Evolutionary conservation across 108 stramenopile genomes (phyloP), one percentile per base, ranked within the genome.

Genomic region (Epithemia pelagica): DNA sequence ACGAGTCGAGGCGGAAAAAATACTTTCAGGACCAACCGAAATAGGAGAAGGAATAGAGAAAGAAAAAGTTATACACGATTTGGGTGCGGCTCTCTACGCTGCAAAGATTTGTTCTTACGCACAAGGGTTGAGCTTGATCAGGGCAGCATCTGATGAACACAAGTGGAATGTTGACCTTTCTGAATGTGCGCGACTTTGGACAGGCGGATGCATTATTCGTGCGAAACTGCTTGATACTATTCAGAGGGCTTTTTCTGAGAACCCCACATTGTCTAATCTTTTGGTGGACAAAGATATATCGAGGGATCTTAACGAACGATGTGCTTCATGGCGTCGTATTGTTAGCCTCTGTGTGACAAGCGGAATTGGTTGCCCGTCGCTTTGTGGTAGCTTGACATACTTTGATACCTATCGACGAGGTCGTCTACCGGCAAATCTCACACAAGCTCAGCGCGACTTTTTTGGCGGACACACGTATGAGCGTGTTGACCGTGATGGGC

Each of bases 381-480:
- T 97, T 59, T 76, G 90, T 61, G 79, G 90, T 0, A 88, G 87
- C n/a, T 82, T 97, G 27, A 86, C 79, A 19, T 95, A 95, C 80
- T 95, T 91, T 65, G 96, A 97, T 77, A 70, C 85, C 37, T 95
- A 90, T 79, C 84, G 95, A 52, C 69, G 78, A 31, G 76, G 62
- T n/a, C 71, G 65, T 20, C 75, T 95, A 46, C 92, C 94, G 0
- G 87, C 94, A 22, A 83, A 89, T 66, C 76, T 96, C 2, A 90
- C 86, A 29, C 96, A 95, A 73, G 96, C 95, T 1, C 95, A 96
- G 72, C 80, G 96, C 7, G 95, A 97, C 70, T 97, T 89, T 72
- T 97, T 95, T 64, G 96, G 95, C n/a, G 93, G 85, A 10, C 95
- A 95, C 78, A 93, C 93, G n/a, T 97, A 88, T 64, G 89, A 95